Conservation (phyloP, 192 early-diverging fungal species). For the Kappamyces sp. region DNA sequence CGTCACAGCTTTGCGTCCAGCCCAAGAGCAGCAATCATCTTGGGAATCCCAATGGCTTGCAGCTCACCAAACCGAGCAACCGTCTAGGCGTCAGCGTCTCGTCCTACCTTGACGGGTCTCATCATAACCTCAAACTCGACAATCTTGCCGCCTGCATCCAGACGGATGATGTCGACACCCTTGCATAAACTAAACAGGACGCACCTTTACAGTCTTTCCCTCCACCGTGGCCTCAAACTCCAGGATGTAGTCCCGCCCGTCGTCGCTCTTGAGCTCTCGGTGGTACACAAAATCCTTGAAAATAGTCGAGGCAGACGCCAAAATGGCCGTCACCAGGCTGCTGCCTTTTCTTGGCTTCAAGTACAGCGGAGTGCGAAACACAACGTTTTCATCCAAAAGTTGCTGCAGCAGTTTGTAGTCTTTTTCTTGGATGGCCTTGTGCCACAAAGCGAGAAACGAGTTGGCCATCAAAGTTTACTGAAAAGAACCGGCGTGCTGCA, state of each 20-base stretch:
- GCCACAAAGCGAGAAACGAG: constrained; percentile 9
- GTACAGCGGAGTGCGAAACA: constrained; percentile 28
- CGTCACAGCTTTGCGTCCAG: constrained; percentile 14
- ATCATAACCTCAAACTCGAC: constrained; percentile 27
- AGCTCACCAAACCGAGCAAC: constrained; percentile 19
- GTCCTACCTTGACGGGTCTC: constrained; percentile 20
- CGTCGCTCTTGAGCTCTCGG: constrained; percentile 16
- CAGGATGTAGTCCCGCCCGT: constrained; percentile 17
- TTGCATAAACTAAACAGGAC: constrained; percentile 6
- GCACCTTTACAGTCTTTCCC: constrained; percentile 3
- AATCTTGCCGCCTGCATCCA: constrained; percentile 11
- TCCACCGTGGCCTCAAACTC: constrained; percentile 25
- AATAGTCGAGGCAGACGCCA: constrained; percentile 16
- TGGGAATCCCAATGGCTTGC: constrained; percentile 14
- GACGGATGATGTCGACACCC: constrained; percentile 21
- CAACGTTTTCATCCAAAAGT: constrained; percentile 17
- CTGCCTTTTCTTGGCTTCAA: constrained; percentile 21
- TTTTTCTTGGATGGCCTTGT: constrained; percentile 10
- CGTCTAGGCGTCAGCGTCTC: too few relatives aligned
- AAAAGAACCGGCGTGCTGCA: too few relatives aligned
- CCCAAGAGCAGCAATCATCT: constrained; percentile 9
- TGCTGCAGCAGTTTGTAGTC: constrained; percentile 15
- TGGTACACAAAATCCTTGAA: constrained; percentile 27
- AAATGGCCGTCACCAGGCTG: constrained; percentile 15
- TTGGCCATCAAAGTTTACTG: too few relatives aligned